Evolutionary conservation across 1,284 basidiomycete species (phyloP).

Genomic region (Pulchroboletus neoregius): DNA sequence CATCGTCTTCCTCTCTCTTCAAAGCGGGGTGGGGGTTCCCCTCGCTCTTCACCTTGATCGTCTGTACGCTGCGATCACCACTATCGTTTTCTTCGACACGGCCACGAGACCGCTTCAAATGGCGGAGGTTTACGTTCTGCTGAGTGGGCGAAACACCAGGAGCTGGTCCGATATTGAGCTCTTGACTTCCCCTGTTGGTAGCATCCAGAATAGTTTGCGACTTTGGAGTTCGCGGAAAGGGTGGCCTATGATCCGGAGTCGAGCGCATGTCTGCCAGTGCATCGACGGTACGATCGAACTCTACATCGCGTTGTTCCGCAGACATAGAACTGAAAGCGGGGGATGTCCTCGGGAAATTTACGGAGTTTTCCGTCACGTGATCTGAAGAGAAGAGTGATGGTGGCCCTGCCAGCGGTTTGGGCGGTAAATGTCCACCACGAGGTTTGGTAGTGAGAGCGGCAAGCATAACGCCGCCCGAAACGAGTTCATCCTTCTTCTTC

Average conservation of each 20-base stretch:
- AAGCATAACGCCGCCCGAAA: conserved; percentile 21
- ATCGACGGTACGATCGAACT: conserved; percentile 5
- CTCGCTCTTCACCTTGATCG: conserved; percentile 22
- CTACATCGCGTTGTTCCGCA: conserved; percentile 14
- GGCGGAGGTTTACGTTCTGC: conserved; percentile 31
- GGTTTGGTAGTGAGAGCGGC: conserved; percentile 2
- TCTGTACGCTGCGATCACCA: conserved; percentile 32
- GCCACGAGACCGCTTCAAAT: conserved; percentile 27
- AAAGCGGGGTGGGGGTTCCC: conserved; percentile 1
- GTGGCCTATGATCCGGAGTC: conserved; percentile 11
- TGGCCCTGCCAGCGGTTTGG: conserved; percentile 1
- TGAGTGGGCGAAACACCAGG: conserved; percentile 27
- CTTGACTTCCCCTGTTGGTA: conserved; percentile 7
- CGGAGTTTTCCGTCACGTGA: not conserved
- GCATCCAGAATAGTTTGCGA: conserved; percentile 24
- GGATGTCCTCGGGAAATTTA: conserved; percentile 1
- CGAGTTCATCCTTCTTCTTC: conserved; percentile 4
- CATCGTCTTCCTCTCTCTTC: conserved; percentile 20
- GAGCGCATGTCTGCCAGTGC: not conserved
- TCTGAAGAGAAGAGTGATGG: not conserved
- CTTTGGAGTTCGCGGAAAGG: conserved; percentile 22
- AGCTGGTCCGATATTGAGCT: conserved; percentile 24
- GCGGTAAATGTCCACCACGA: not conserved
- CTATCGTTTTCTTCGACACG: conserved; percentile 26
- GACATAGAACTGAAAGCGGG: conserved; percentile 4